Base-by-base conservation (phyloP, 768 basidiomycete genomes). In the Exidia glandulosa region DNA sequence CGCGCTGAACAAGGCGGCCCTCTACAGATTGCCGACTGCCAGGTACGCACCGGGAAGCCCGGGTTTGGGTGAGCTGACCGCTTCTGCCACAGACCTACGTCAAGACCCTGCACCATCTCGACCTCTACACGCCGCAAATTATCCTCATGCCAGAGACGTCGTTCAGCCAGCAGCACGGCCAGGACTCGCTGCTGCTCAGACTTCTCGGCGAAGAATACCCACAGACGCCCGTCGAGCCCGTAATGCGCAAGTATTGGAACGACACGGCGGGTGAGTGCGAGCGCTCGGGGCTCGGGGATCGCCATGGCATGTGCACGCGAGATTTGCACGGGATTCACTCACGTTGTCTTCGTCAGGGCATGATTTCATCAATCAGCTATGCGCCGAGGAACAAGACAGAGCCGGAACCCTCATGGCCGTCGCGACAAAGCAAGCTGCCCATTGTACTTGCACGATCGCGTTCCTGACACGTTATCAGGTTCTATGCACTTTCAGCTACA, bases 31-130 rank as follows among this genome's bases (percentile, higher is more conserved):
- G 60, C 25, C 36, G 57, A 57, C 52, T 34, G 32, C 57, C 41
- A n/a, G n/a, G n/a, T n/a, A n/a, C n/a, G n/a, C n/a, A n/a, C 58
- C 23, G 33, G 41, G 41, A 7, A 29, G 30, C 36, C 52, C 9
- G 63, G 94, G 90, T 77, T n/a, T n/a, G n/a, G n/a, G n/a, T n/a
- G 92, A 32, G 83, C 86, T 34, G 94, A 96, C 68, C 87, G 87
- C 84, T n/a, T n/a, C n/a, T n/a, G n/a, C n/a, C n/a, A n/a, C n/a
- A 89, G 59, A 93, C 92, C 14, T 94, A 92, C 63, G 85, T 91
- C 61, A 93, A 93, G 70, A 89, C 90, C 0, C 71, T 93, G 23
- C 88, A 92, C 66, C 90, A 92, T 63, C 84, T 92, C 82, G 84
- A 89, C 65, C 69, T 90, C 10, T 86, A 92, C 64, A 75, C 73